Conservation (phyloP, 192 early-diverging fungal species). For the Geranomyces variabilis region DNA sequence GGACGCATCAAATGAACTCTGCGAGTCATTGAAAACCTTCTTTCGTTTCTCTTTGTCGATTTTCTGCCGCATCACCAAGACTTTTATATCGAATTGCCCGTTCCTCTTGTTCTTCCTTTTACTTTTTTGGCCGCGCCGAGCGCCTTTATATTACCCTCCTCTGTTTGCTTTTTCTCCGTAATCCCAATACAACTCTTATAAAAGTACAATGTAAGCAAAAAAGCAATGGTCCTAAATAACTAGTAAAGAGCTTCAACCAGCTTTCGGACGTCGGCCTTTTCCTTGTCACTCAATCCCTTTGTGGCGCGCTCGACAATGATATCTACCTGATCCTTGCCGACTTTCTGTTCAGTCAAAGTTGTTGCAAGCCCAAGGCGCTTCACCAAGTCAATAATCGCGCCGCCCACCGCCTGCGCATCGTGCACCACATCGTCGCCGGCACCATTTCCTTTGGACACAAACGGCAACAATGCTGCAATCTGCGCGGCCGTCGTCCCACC, state of each 20-base stretch:
- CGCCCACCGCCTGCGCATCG: conserved; percentile 14
- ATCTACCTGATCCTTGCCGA: conserved; percentile 14
- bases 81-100: too few relatives aligned
- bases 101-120: too few relatives aligned
- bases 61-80: too few relatives aligned
- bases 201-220: too few relatives aligned
- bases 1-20: too few relatives aligned
- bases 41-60: too few relatives aligned
- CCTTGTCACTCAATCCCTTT: conserved; percentile 1
- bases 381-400: conserved; percentile 9
- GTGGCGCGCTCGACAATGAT: conserved; percentile 18
- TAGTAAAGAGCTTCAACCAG: conserved; percentile 9
- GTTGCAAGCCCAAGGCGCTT: conserved; percentile 11
- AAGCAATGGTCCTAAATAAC: too few relatives aligned
- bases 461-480: conserved; percentile 7
- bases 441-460: not conserved
- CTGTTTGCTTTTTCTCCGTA: too few relatives aligned
- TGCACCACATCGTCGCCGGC: not conserved
- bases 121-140: too few relatives aligned
- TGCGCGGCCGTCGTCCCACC: not conserved
- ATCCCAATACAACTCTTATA: too few relatives aligned
- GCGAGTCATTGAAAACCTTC: too few relatives aligned
- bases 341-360: conserved; percentile 8
- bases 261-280: not conserved
- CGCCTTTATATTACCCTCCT: too few relatives aligned